Percentiles rank a stretch among this genome's conserved stretches.
phyloP scores from a whole-genome alignment of 345 rosid genomes.

The Noccaea caerulescens region DNA sequence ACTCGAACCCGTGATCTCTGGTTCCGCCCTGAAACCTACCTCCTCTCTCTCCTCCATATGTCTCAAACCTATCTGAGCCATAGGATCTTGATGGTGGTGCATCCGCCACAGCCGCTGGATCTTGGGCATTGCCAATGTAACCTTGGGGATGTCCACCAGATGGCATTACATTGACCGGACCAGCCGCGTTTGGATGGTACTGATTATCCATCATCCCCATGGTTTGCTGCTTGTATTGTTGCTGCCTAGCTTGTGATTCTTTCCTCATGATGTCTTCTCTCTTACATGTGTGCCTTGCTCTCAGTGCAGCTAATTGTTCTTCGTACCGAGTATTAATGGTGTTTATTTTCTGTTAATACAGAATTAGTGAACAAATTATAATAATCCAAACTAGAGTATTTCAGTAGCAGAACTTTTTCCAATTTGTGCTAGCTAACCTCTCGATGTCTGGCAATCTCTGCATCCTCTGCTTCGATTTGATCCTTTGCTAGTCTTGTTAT shows the following conservation, averaged over 20 bases:
- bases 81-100: conserved; percentile 54
- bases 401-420: conserved; percentile 9
- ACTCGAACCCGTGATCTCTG: conserved; percentile 68
- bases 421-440: conserved; percentile 56
- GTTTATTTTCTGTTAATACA: conserved; percentile 62
- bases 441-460: conserved; percentile 78
- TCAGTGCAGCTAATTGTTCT: conserved; percentile 68
- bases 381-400: background rate
- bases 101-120: conserved; percentile 53
- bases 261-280: conserved; percentile 74
- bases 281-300: conserved; percentile 63
- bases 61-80: conserved; percentile 56
- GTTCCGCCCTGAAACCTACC: conserved; percentile 53
- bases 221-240: conserved; percentile 61
- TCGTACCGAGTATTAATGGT: conserved; percentile 66
- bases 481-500: conserved; percentile 69
- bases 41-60: conserved; percentile 60
- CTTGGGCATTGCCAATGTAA: conserved; percentile 46
- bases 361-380: conserved; percentile 2
- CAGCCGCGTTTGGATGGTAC: conserved; percentile 50
- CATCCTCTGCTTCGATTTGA: conserved; percentile 78
- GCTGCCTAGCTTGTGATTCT: conserved; percentile 67
- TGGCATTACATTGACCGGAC: conserved; percentile 40
- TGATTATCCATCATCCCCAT: conserved; percentile 47
- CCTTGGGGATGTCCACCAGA: conserved; percentile 57